Base-by-base conservation (phyloP, 75 land plant genomes). In the Pinus tabuliformis region DNA sequence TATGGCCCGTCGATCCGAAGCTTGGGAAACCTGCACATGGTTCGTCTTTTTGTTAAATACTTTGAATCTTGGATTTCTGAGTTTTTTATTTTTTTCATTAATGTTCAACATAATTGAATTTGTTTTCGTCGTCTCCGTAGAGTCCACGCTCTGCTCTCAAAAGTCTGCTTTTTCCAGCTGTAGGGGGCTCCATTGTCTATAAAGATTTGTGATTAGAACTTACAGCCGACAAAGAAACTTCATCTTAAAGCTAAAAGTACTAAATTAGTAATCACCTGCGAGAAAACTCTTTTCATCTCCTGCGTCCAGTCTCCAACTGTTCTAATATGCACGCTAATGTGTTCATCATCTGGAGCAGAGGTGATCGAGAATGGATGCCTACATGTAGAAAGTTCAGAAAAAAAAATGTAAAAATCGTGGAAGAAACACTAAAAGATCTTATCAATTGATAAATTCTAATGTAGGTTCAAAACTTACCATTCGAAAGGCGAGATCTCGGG, bases 281-380 rank as follows among this genome's bases (percentile, higher is more conserved):
- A 82, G 73, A 87, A 89, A 57, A 84, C 56, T 42, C 57, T 70
- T 62, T 56, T 79, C 73, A 89, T 80, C 24, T 73, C 81, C 1
- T 8, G 18, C 0, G 91, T 89, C 91, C 91, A 89, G 58, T 89
- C 91, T 12, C 91, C 91, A 24, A 73, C 64, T 2, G 82, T 77
- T 17, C 91, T 86, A 56, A 89, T 89, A 59, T 89, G 91, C 30
- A 89, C 83, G 79, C 91, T 89, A 15, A 89, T 56, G 81, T 76
- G 77, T 37, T 88, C 84, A 61, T 89, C 91, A 20, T 76, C 82
- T 1, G 89, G 91, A 7, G 91, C 90, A 11, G 91, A 89, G 11
- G 91, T 89, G 76, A 89, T 87, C 33, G 91, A 86, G 72, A 89
- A 89, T 2, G 91, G 91, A 78, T 89, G 91, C 91, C 89, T 87